Evolutionary conservation across 2,329 filamentous ascomycete genomes (phyloP).

Genomic region (Mycosphaerella sp.): DNA sequence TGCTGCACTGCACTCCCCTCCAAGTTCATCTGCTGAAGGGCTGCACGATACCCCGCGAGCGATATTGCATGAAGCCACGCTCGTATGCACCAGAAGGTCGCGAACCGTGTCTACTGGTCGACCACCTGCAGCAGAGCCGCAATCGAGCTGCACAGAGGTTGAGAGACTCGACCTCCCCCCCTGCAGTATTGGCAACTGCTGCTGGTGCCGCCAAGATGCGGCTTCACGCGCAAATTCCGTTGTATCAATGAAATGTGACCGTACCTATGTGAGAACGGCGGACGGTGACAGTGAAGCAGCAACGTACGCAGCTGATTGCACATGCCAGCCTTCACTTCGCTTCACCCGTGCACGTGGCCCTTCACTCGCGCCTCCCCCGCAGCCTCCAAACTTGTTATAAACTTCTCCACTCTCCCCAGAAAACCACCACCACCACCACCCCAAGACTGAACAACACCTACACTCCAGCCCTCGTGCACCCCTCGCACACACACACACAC

Average conservation of each 20-base stretch:
- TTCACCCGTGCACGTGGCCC: constrained; percentile 1
- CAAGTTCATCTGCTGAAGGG: neutral
- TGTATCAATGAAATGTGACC: neutral
- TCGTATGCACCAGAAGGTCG: neutral
- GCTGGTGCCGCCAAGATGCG: constrained; percentile 3
- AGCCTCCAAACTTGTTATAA: constrained; percentile 6
- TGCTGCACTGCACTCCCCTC: neutral
- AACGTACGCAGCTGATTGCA: neutral
- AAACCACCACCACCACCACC: neutral
- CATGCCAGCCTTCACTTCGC: constrained; percentile 2
- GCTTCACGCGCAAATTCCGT: neutral
- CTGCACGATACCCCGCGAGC: constrained; percentile 7
- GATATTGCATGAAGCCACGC: neutral
- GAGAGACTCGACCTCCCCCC: constrained; percentile 2
- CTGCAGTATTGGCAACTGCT: constrained; percentile 1
- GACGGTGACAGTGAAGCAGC: neutral
- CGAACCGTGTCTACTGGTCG: neutral
- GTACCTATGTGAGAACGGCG: neutral
- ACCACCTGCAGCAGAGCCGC: constrained; percentile 7
- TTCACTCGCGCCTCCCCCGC: neutral
- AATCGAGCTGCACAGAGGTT: constrained; percentile 4
- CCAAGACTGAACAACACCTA: neutral
- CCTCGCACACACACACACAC: neutral
- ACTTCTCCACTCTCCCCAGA: constrained; percentile 5
- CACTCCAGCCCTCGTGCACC: neutral